Evolutionary conservation across 2,329 filamentous ascomycete species (phyloP).

Genomic region (Pyricularia sp.): DNA sequence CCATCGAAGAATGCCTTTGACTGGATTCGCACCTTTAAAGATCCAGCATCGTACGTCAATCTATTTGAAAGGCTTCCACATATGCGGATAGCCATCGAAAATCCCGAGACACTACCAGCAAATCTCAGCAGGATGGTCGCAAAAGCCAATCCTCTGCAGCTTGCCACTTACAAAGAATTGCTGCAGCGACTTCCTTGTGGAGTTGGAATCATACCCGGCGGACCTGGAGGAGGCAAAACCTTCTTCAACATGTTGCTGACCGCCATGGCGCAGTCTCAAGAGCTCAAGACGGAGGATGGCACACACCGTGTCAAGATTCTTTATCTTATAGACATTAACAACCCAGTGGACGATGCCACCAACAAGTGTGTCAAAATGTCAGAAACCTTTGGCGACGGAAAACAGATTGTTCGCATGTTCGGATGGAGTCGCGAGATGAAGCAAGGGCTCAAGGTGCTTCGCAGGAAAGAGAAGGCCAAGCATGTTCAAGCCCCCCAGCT

Average conservation of each 20-base stretch:
- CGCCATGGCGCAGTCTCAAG: conserved; percentile 16
- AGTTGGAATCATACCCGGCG: conserved; percentile 30
- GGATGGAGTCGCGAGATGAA: conserved; percentile 25
- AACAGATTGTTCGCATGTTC: conserved; percentile 25
- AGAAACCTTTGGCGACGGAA: conserved; percentile 19
- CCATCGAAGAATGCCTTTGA: conserved; percentile 6
- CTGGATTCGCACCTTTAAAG: conserved; percentile 11
- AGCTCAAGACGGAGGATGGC: neutral
- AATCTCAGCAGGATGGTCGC: conserved; percentile 13
- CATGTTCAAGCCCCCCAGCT: neutral
- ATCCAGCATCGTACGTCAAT: conserved; percentile 8
- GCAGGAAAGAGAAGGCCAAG: neutral
- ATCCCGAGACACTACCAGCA: conserved; percentile 4
- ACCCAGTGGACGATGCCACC: conserved; percentile 31
- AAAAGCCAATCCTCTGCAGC: conserved; percentile 25
- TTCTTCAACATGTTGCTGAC: conserved; percentile 31
- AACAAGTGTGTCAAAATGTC: conserved; percentile 26
- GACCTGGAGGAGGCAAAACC: conserved; percentile 34
- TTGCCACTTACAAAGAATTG: conserved; percentile 20
- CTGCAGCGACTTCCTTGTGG: conserved; percentile 26
- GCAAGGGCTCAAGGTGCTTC: conserved; percentile 10
- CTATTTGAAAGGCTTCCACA: conserved; percentile 13
- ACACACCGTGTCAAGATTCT: conserved; percentile 21
- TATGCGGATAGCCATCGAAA: conserved; percentile 9
- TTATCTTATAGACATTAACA: conserved; percentile 34